A percentile compares a stretch with the other conserved stretches of the same genome.
Conservation (phyloP, 148 eudicot species). For the Nepenthes gracilis region DNA sequence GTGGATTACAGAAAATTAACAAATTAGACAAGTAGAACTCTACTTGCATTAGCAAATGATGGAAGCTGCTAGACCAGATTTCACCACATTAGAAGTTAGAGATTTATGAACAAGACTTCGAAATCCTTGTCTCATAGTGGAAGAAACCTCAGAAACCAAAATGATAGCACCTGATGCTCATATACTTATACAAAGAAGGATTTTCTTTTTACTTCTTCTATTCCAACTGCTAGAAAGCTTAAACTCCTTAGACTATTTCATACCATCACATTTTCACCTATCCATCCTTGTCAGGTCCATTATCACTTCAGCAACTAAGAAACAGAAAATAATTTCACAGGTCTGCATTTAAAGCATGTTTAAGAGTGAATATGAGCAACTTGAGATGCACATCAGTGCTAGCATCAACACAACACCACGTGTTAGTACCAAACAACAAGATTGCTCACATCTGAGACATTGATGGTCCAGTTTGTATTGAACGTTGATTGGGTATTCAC, state of each 20-base stretch:
- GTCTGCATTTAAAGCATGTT: neutral
- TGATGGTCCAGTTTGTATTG: slow-evolving; percentile 23
- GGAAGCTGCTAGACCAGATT: neutral
- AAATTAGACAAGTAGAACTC: neutral
- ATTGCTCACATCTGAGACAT: slow-evolving; percentile 27
- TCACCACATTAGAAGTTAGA: neutral
- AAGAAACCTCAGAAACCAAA: neutral
- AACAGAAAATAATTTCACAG: no score
- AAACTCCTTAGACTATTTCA: neutral
- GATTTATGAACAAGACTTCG: no score
- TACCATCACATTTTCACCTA: no score
- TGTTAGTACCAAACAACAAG: neutral
- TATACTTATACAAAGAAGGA: neutral
- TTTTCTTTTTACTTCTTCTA: neutral
- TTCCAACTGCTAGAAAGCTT: neutral
- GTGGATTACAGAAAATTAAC: neutral
- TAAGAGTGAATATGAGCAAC: neutral
- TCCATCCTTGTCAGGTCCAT: no score
- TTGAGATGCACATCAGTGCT: neutral
- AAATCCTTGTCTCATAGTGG: neutral
- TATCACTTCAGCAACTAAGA: neutral
- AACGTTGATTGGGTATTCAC: neutral
- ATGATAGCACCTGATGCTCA: neutral
- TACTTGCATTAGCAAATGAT: neutral
- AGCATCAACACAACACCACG: neutral